A percentile compares a stretch with the other conserved stretches of the same genome.
Conservation (phyloP, 139 green algal genomes). For the Chlamydomonas asymmetrica region DNA sequence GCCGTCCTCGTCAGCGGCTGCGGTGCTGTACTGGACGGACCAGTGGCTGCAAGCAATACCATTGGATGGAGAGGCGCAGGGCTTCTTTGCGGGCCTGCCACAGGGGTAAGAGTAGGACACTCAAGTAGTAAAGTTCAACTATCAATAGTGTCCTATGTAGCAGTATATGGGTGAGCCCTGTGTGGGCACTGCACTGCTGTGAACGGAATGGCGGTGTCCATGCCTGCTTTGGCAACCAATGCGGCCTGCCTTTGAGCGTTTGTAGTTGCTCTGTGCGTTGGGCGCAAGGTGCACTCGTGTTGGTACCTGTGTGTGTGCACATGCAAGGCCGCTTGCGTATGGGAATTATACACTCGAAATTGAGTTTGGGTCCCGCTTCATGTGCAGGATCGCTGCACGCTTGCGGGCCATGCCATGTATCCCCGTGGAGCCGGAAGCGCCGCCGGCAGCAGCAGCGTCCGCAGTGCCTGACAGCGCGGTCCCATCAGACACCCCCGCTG, state of each 20-base stretch:
- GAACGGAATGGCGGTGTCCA: no score
- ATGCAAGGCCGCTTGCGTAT: background rate
- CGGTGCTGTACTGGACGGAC: conserved; percentile 37
- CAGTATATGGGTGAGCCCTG: no score
- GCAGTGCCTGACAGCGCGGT: no score
- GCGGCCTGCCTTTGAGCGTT: no score
- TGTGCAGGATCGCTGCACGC: conserved; percentile 27
- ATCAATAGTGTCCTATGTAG: background rate
- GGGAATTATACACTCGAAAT: background rate
- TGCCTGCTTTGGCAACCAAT: no score
- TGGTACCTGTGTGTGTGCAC: no score
- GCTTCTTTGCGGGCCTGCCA: conserved; percentile 55
- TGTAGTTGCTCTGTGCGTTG: no score
- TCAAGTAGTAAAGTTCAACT: background rate
- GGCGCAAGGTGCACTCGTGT: no score
- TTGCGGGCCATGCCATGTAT: conserved; percentile 44
- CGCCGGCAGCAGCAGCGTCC: no score
- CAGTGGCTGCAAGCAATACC: conserved; percentile 52
- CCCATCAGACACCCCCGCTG: background rate
- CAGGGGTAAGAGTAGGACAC: conserved; percentile 19
- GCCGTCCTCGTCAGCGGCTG: background rate
- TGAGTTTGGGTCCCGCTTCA: no score
- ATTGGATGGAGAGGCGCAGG: conserved; percentile 53
- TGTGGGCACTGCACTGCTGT: no score
- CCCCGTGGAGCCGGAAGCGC: no score